Percentiles rank a stretch among this genome's conserved stretches.
Evolutionary conservation across 2,329 filamentous ascomycete species (phyloP).

Genomic region (Hysterium pulicare): DNA sequence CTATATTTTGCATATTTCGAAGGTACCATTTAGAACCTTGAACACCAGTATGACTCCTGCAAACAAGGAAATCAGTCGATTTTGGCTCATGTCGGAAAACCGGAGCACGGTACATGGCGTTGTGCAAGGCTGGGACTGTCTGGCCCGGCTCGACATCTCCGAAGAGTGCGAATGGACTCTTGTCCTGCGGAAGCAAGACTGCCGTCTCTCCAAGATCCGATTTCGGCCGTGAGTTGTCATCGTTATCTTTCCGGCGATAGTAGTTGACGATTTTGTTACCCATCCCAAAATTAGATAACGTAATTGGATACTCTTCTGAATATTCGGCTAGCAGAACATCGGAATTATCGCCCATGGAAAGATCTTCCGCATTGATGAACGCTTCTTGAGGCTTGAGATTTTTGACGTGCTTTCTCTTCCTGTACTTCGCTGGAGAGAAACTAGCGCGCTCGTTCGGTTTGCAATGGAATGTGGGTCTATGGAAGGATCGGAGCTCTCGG

Average conservation of each 20-base stretch:
- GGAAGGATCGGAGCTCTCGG: slow-evolving; percentile 74
- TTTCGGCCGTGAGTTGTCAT: slow-evolving; percentile 74
- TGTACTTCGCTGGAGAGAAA: slow-evolving; percentile 67
- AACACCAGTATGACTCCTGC: slow-evolving; percentile 74
- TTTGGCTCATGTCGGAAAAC: slow-evolving; percentile 83
- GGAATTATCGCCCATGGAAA: slow-evolving; percentile 86
- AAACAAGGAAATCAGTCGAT: slow-evolving; percentile 79
- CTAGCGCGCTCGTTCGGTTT: slow-evolving; percentile 66
- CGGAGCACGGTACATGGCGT: slow-evolving; percentile 91
- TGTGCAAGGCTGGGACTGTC: slow-evolving; percentile 85
- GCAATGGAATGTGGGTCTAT: slow-evolving; percentile 75
- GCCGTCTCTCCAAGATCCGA: slow-evolving; percentile 83
- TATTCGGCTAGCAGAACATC: slow-evolving; percentile 88
- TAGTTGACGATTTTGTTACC: slow-evolving; percentile 95
- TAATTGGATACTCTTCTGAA: slow-evolving; percentile 86
- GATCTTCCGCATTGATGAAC: slow-evolving; percentile 74
- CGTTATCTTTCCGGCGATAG: slow-evolving; percentile 76
- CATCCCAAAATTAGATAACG: slow-evolving; percentile 97
- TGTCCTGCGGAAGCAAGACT: slow-evolving; percentile 86
- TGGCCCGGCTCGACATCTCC: slow-evolving; percentile 89
- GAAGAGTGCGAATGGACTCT: slow-evolving; percentile 93
- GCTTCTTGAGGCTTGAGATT: slow-evolving; percentile 74
- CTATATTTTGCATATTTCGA: slow-evolving; percentile 85
- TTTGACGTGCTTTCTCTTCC: slow-evolving; percentile 78
- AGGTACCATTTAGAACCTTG: slow-evolving; percentile 78